Base-by-base conservation (phyloP, 306 rosid species). In the Trifolium subterraneum region DNA sequence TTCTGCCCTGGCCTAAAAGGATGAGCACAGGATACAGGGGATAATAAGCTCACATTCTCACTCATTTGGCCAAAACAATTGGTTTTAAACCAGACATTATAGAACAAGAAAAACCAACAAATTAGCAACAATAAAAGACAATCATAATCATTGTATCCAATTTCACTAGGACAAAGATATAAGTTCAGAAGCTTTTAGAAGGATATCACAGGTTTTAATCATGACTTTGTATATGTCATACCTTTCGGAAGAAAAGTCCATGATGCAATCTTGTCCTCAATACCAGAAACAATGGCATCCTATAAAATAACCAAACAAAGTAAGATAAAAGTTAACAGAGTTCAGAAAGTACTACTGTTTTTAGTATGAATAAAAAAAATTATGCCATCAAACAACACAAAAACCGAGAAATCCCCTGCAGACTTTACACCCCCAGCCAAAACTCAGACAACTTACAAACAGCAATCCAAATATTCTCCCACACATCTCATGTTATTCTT, bases 231-330 rank as follows among this genome's bases (percentile, higher is more conserved):
- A 83, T 76, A 31, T n/a, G 55, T 64, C 75, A 47, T 87, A 94
- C 99, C 99, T 90, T 89, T 92, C 31, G 99, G 99, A 80, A 94
- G 98, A 85, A 94, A 94, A 59, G 98, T 92, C 99, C 96, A 94
- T 9, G 99, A 74, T 50, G 99, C 75, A 83, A 94, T 85, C 88
- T 82, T 94, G 76, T 90, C 97, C 86, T 95, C 99, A 51, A 94
- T 90, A 76, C 96, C 98, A 87, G 93, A 77, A 82, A 94, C 84
- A 82, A 92, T 92, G 41, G 93, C 89, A 76, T 94, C 99, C 99
- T 94, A 72, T 55, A 90, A 78, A 70, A 61, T 15, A 68, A 74
- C 60, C 29, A 41, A 60, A 74, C 77, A 41, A 54, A 74, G 36
- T 71, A 33, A 77, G 78, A 27, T 74, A 68, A 44, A 58, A 45